Evolutionary conservation across 2,329 filamentous ascomycete species (phyloP), one percentile per base, ranked within the genome.

Genomic region (Penicillium sp.): DNA sequence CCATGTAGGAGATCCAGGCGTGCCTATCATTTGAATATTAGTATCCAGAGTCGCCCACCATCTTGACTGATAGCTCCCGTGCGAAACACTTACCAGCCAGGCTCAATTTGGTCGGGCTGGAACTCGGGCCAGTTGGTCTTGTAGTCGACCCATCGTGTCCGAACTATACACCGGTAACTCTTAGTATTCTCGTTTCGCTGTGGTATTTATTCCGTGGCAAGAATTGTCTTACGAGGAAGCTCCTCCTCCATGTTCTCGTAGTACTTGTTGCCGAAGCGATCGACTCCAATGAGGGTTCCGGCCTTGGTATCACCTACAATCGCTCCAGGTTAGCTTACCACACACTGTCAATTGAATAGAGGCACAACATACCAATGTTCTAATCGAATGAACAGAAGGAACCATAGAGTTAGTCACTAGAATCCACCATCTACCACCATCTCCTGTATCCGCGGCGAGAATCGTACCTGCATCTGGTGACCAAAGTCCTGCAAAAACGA

Each of bases 141-240:
- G 85, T 96, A 99, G 80, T 98, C 93, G 67, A 99, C 91, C 95
- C 96, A 99, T 84, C 93, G 88, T 71, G 93, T 97, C 75, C 94
- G 91, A 73, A 97, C 93, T 95, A 72, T 58, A 54, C 19, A 22
- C 40, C 30, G 49, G 53, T 30, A 57, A 51, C 28, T n/a, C 24
- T 56, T 72, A 60, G 58, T 44, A 24, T 37, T n/a, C 19, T 19
- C 10, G 6, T 15, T 22, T 24, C 9, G 2, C 15, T n/a, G 12
- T 24, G 19, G 35, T 15, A 5, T 24, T 28, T 19, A n/a, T 9
- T 22, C 15, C 17, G 26, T 4, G 19, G n/a, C 10, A 38, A 9
- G 4, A 22, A 7, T 5, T 15, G n/a, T 47, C 90, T 77, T 84
- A 96, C 92, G 84, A 61, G 95, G 95, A 63, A 99, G 85, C 80